Evolutionary conservation across 2,329 filamentous ascomycete genomes (phyloP).

Genomic region (Aspergillus ustus): DNA sequence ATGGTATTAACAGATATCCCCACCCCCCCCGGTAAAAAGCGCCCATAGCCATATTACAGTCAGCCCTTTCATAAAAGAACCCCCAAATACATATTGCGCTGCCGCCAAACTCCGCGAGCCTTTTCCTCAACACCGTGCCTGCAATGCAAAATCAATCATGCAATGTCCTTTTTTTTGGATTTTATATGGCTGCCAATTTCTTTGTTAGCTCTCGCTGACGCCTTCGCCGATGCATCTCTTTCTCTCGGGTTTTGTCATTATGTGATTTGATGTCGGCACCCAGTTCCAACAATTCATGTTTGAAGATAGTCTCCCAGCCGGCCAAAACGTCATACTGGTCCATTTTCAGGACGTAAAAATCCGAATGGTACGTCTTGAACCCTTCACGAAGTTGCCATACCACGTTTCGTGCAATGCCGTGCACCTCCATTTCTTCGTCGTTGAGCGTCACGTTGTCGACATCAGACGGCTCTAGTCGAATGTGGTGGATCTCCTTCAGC

Average conservation of each 20-base stretch:
- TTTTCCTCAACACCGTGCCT: not conserved
- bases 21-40: not conserved
- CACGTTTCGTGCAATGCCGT: not conserved
- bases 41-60: not conserved
- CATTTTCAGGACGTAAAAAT: not conserved
- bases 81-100: not conserved
- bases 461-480: not conserved
- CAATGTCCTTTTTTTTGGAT: not conserved
- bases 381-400: not conserved
- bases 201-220: no score
- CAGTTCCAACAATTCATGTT: not conserved
- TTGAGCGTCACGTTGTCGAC: not conserved
- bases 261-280: not conserved
- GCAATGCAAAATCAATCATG: not conserved
- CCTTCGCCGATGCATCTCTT: not conserved
- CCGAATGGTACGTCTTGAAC: not conserved
- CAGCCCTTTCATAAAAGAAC: not conserved
- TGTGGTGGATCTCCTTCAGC: not conserved
- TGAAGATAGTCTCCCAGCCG: not conserved
- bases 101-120: not conserved
- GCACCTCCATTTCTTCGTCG: not conserved
- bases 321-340: not conserved
- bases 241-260: not conserved
- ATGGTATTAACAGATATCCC: not conserved
- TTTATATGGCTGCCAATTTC: no score